A percentile compares a stretch with the other conserved stretches of the same genome.
phyloP scores from a whole-genome alignment of 1,139 yeast species.

The Taphrina populina region DNA sequence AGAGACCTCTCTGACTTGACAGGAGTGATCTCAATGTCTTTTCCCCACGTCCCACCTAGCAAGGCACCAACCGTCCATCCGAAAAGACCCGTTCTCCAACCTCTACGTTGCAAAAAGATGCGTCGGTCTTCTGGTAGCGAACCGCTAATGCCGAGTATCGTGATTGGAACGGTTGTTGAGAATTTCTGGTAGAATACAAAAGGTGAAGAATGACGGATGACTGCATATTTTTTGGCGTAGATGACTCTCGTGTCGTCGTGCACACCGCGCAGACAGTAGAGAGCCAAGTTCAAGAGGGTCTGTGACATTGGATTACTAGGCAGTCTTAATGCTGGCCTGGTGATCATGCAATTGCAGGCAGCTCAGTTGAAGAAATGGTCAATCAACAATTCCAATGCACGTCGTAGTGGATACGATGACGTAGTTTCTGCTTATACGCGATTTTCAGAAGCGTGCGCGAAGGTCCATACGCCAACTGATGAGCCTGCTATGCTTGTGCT shows the following conservation, averaged over 20 bases:
- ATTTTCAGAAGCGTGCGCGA: too few relatives aligned
- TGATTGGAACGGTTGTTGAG: constrained; percentile 15
- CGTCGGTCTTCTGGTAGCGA: constrained; percentile 19
- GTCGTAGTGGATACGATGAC: too few relatives aligned
- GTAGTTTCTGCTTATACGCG: too few relatives aligned
- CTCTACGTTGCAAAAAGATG: constrained; percentile 23
- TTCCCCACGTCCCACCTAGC: constrained; percentile 29
- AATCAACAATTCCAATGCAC: too few relatives aligned
- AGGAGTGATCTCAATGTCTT: constrained; percentile 29
- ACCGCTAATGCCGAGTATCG: constrained; percentile 1
- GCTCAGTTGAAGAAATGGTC: too few relatives aligned
- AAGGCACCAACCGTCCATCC: constrained; percentile 31
- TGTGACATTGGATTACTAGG: too few relatives aligned
- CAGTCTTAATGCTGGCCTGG: too few relatives aligned
- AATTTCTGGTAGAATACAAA: constrained; percentile 27
- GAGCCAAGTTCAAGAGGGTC: constrained; percentile 11
- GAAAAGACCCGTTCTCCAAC: constrained; percentile 24
- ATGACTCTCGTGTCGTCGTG: constrained; percentile 26
- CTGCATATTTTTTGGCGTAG: constrained; percentile 8
- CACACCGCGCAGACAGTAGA: constrained; percentile 20
- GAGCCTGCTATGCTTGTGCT: too few relatives aligned
- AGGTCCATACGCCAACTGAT: too few relatives aligned
- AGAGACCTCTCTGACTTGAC: constrained; percentile 5
- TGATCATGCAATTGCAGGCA: too few relatives aligned
- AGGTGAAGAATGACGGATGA: constrained; percentile 20